Conservation (phyloP, 2,329 filamentous ascomycete genomes). For the Fusarium chuoi region DNA sequence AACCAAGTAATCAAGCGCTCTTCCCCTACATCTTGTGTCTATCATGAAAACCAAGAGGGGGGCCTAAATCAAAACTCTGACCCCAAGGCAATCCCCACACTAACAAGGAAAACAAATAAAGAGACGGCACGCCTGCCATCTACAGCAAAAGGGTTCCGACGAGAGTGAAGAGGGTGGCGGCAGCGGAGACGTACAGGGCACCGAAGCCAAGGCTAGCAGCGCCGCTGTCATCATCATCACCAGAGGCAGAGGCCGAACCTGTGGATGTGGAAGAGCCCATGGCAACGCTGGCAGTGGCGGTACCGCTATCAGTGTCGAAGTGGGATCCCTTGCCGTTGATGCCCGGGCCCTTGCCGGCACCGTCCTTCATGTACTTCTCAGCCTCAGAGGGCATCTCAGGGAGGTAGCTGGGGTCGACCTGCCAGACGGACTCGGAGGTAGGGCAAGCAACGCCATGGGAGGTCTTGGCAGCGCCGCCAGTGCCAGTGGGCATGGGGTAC, state of each 20-base stretch:
- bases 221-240: constrained; percentile 47
- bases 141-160: constrained; percentile 55
- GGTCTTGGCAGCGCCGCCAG: constrained; percentile 60
- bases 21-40: constrained; percentile 26
- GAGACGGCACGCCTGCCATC: constrained; percentile 20
- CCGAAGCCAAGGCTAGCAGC: constrained; percentile 46
- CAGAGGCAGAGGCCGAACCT: constrained; percentile 16
- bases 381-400: constrained; percentile 64
- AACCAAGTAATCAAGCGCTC: constrained; percentile 33
- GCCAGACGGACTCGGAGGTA: constrained; percentile 59
- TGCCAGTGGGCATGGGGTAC: constrained; percentile 62
- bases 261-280: constrained; percentile 47
- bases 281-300: constrained; percentile 56
- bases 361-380: constrained; percentile 62
- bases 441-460: constrained; percentile 62
- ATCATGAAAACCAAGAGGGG: constrained; percentile 37
- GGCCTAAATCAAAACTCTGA: constrained; percentile 2
- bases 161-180: constrained; percentile 51
- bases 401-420: constrained; percentile 60
- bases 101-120: constrained; percentile 24
- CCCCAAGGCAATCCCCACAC: constrained; percentile 14
- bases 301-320: constrained; percentile 58
- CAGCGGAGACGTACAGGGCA: constrained; percentile 51
- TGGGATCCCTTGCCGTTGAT: constrained; percentile 65
- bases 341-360: constrained; percentile 65